Conservation (phyloP, 108 stramenopile species). For the Nitzschia sp. region DNA sequence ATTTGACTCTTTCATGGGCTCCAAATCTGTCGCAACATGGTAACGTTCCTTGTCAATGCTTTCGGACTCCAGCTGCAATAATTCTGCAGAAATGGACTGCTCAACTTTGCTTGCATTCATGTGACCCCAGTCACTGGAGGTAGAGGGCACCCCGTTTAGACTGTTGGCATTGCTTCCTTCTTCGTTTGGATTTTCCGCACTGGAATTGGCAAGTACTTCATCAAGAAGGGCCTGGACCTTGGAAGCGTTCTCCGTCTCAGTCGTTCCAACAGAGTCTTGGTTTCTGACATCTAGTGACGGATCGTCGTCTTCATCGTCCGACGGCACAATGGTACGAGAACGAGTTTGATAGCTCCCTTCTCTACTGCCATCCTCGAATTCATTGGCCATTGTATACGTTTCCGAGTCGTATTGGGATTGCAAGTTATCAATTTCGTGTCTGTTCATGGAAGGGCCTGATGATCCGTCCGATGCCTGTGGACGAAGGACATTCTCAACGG, state of each 20-base stretch:
- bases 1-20: neutral
- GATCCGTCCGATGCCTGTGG: constrained; percentile 2
- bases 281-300: neutral
- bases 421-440: neutral
- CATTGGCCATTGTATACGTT: too few species aligned
- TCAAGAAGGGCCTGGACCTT: neutral
- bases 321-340: neutral
- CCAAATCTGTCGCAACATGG: neutral
- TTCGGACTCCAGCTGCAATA: constrained; percentile 8
- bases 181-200: neutral
- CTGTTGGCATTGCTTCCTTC: neutral
- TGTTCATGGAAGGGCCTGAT: neutral
- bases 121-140: neutral
- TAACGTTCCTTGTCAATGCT: constrained; percentile 13
- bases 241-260: neutral
- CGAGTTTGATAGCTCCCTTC: neutral
- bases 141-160: neutral
- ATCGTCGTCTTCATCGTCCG: neutral
- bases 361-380: neutral
- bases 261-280: neutral
- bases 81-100: neutral
- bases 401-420: too few species aligned
- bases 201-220: neutral
- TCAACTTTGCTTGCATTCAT: neutral
- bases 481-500: too few species aligned